Conservation (phyloP, 768 basidiomycete genomes). For the Boletellus sp. region DNA sequence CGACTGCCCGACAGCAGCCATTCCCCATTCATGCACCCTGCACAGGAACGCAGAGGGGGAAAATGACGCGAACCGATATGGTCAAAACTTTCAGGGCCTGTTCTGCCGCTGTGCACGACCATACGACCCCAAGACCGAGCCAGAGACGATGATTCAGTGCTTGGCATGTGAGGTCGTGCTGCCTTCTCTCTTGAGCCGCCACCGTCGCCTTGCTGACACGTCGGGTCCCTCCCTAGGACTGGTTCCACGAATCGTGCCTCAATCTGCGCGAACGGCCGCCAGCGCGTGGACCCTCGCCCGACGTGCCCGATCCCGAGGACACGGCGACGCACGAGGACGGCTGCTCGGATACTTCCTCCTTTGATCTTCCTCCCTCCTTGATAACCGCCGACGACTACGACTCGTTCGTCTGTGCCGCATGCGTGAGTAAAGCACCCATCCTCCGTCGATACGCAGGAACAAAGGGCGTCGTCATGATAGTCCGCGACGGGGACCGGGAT, state of each 20-base stretch:
- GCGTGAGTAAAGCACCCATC: constrained; percentile 53
- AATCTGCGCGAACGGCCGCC: constrained; percentile 67
- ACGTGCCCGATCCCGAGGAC: constrained; percentile 1
- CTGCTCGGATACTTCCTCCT: constrained; percentile 59
- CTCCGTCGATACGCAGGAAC: constrained; percentile 67
- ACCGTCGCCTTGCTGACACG: constrained; percentile 1
- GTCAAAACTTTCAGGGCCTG: constrained; percentile 64
- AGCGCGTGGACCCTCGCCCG: constrained; percentile 40
- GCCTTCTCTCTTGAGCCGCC: neutral
- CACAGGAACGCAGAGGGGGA: constrained; percentile 50
- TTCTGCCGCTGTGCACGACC: constrained; percentile 75
- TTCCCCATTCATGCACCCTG: constrained; percentile 61
- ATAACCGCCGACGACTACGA: constrained; percentile 71
- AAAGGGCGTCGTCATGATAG: constrained; percentile 61
- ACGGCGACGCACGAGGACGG: constrained; percentile 40
- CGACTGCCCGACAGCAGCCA: constrained; percentile 71
- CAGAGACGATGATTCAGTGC: constrained; percentile 88
- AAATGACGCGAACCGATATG: constrained; percentile 62
- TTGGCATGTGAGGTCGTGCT: constrained; percentile 69
- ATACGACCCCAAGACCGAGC: constrained; percentile 71
- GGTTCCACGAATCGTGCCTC: constrained; percentile 90
- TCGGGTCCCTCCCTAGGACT: constrained; percentile 50
- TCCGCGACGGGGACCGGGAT: constrained; percentile 43
- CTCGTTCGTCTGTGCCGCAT: constrained; percentile 65
- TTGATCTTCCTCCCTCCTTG: constrained; percentile 63